These are phyloP conservation scores for Alternaria arbusti DNA, from an alignment of 2,329 filamentous ascomycete genomes.

Conservation along the genomic window DNA sequence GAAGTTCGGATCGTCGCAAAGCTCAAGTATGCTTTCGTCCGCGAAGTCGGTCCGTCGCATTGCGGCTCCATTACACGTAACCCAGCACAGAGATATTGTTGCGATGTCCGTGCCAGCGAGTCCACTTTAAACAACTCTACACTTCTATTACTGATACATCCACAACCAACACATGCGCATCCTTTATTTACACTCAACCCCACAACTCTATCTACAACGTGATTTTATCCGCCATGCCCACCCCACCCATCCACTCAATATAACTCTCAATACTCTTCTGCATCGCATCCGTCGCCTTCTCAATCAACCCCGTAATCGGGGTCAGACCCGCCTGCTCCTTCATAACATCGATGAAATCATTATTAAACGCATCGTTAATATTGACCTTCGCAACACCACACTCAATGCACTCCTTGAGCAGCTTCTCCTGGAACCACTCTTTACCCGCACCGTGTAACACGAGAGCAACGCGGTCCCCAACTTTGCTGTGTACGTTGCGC, in stretches of 20 bases:
- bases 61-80: neutral
- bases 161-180: neutral
- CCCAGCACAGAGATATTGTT: neutral
- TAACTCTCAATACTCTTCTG: constrained; percentile 62
- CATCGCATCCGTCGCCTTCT: constrained; percentile 62
- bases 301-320: constrained; percentile 61
- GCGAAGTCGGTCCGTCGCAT: neutral
- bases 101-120: neutral
- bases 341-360: constrained; percentile 57
- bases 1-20: neutral
- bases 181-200: neutral
- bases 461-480: constrained; percentile 57
- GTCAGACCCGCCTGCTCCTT: constrained; percentile 58
- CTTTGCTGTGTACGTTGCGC: constrained; percentile 56
- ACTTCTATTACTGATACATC: neutral
- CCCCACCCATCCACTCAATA: constrained; percentile 59
- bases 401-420: constrained; percentile 61
- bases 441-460: constrained; percentile 66
- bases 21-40: too few relatives aligned
- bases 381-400: constrained; percentile 64
- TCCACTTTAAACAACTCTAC: neutral
- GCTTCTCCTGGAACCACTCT: constrained; percentile 58
- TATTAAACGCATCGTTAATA: constrained; percentile 65
- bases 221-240: constrained; percentile 42
- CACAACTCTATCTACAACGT: neutral